Base-by-base conservation (phyloP, 2,329 filamentous ascomycete species). In the Trichophyton verrucosum region DNA sequence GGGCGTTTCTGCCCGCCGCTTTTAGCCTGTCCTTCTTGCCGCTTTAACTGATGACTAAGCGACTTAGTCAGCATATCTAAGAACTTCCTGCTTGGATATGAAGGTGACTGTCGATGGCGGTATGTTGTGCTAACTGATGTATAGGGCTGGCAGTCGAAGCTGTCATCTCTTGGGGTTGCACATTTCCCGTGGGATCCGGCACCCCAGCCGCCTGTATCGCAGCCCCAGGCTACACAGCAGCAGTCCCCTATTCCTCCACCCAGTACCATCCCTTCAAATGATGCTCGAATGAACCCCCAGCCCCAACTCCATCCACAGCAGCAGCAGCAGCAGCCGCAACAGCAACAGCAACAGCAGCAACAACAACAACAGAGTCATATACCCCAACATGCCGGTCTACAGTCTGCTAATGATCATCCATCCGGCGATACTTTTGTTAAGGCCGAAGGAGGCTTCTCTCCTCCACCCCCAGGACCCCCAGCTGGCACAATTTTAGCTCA, bases 151-250 rank as follows among this genome's bases (percentile, higher is more conserved):
- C 91, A 97, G 79, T 81, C 86, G 68, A 96, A 95, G 75, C 81
- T 99, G 40, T 88, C 91, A 1, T 84, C 85, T 67, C 85, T 95
- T 66, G 85, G 87, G 66, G 87, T 97, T 64, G 94, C 94, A 62
- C 80, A 83, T 61, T 96, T 97, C 72, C 92, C 94, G 9, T 99
- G 94, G 94, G 94, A 99, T 71, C 92, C 94, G 49, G 86, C 88
- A 71, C 86, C 87, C 57, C 86, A 88, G 59, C 81, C 83, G 58
- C 72, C 72, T 64, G 58, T 61, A 22, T 78, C 68, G 69, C 79
- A 67, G 68, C 73, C 62, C 22, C 51, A 55, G 15, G 27, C 27
- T 13, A 20, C 27, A 20, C 56, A 67, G 68, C 73, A 61, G 71
- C 65, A 68, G 65, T 71, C 73, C 55, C 68, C 71, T 46, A 71